Conservation (phyloP, 768 basidiomycete species). For the Pleurotus ostreatus region DNA sequence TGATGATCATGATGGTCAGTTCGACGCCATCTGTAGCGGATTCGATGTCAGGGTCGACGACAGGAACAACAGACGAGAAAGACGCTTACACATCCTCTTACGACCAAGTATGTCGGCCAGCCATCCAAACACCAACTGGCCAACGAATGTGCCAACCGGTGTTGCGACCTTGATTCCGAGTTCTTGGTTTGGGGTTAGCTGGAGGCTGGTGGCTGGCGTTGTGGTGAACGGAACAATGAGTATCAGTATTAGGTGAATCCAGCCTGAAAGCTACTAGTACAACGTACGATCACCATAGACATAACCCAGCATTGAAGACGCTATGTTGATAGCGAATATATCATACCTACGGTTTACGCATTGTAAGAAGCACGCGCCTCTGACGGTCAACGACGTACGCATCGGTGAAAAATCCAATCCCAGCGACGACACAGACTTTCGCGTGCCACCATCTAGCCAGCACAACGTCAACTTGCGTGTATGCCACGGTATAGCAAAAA, state of each 20-base stretch:
- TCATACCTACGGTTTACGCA: slow-evolving; percentile 47
- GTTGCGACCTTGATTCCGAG: slow-evolving; percentile 76
- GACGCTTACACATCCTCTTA: slow-evolving; percentile 68
- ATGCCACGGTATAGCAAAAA: not conserved
- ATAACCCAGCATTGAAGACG: slow-evolving; percentile 75
- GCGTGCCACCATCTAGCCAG: slow-evolving; percentile 73
- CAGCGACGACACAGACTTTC: slow-evolving; percentile 64
- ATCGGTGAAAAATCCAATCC: slow-evolving; percentile 91
- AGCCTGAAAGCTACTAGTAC: not conserved
- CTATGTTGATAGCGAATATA: slow-evolving; percentile 88
- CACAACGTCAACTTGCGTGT: not conserved
- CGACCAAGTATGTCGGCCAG: slow-evolving; percentile 73
- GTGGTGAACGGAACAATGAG: too few species aligned
- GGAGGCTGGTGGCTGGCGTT: too few species aligned
- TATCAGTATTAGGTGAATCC: too few species aligned
- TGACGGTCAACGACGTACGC: slow-evolving; percentile 37
- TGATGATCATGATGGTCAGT: slow-evolving; percentile 76
- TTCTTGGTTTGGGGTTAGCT: slow-evolving; percentile 55
- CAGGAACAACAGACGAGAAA: not conserved
- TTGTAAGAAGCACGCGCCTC: too few species aligned
- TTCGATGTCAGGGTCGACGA: not conserved
- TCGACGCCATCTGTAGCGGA: slow-evolving; percentile 54
- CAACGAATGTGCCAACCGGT: slow-evolving; percentile 69
- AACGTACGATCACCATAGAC: slow-evolving; percentile 52
- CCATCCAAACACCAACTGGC: slow-evolving; percentile 80